Percentiles rank a stretch among this genome's conserved stretches.
phyloP scores from a whole-genome alignment of 192 early-diverging fungal species.

The Coemansia sp. region DNA sequence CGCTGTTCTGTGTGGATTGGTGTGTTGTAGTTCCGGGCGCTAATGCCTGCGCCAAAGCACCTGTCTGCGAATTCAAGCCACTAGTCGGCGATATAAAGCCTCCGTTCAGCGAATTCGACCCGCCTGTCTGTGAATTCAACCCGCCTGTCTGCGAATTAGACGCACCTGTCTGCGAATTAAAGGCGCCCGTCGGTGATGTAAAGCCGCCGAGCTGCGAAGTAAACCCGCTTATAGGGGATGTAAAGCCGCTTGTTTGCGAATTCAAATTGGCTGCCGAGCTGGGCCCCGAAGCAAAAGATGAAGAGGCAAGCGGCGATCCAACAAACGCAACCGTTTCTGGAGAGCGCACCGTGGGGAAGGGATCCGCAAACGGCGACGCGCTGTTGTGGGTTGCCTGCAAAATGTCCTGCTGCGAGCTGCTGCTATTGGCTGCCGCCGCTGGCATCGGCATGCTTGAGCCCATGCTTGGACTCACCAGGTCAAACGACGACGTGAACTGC shows the following conservation, averaged over 20 bases:
- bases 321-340: slow-evolving; percentile 15
- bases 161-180: neutral
- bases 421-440: slow-evolving; percentile 9
- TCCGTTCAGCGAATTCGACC: neutral
- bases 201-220: no score
- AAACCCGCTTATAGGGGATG: no score
- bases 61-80: neutral
- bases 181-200: neutral
- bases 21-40: no score
- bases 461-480: slow-evolving; percentile 14
- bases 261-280: neutral
- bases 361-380: slow-evolving; percentile 15
- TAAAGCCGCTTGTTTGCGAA: neutral
- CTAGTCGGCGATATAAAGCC: no score
- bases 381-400: slow-evolving; percentile 13
- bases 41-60: neutral
- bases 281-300: neutral
- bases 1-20: no score
- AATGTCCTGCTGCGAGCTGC: slow-evolving; percentile 14
- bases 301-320: neutral
- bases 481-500: slow-evolving; percentile 48
- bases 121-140: neutral
- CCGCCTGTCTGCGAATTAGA: neutral
- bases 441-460: neutral
- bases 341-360: slow-evolving; percentile 21